A percentile compares a stretch with the other conserved stretches of the same genome.
Evolutionary conservation across 1,139 yeast genomes (phyloP).

Genomic region (Meyerozyma athensensis): DNA sequence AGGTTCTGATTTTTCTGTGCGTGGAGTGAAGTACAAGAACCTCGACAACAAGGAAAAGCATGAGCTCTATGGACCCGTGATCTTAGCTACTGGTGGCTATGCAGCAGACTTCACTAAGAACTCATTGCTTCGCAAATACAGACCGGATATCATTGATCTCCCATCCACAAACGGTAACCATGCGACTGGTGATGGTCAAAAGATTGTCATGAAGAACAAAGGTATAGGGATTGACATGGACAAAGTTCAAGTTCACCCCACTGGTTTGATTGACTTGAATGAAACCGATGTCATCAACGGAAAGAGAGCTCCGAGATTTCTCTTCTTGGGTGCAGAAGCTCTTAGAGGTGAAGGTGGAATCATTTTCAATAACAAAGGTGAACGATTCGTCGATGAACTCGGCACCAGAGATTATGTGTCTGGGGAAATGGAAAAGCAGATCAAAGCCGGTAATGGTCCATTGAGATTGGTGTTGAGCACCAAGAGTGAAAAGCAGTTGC

Average conservation of each 20-base stretch:
- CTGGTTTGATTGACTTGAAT: constrained; percentile 68
- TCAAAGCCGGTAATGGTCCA: constrained; percentile 45
- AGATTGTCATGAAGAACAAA: constrained; percentile 50
- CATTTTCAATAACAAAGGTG: constrained; percentile 56
- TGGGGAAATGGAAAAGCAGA: constrained; percentile 49
- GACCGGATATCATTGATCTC: constrained; percentile 58
- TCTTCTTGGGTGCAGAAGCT: constrained; percentile 76
- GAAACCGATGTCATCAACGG: constrained; percentile 46
- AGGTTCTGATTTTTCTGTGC: constrained; percentile 22
- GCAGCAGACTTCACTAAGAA: constrained; percentile 55
- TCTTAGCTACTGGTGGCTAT: constrained; percentile 80
- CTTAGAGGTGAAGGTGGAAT: constrained; percentile 76
- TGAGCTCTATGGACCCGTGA: constrained; percentile 50
- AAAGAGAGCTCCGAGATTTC: constrained; percentile 42
- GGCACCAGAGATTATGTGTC: constrained; percentile 69
- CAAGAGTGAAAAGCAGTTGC: constrained; percentile 39
- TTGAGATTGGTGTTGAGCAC: constrained; percentile 46
- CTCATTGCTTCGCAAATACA: constrained; percentile 46
- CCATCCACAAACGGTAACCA: constrained; percentile 74
- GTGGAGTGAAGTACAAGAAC: constrained; percentile 48
- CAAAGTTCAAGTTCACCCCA: constrained; percentile 78
- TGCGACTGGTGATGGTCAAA: constrained; percentile 77
- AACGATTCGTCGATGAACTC: constrained; percentile 68
- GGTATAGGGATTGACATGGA: constrained; percentile 70
- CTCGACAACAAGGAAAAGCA: constrained; percentile 29